Base-by-base conservation (phyloP, 1,284 basidiomycete genomes). In the Ustilago loliicola region DNA sequence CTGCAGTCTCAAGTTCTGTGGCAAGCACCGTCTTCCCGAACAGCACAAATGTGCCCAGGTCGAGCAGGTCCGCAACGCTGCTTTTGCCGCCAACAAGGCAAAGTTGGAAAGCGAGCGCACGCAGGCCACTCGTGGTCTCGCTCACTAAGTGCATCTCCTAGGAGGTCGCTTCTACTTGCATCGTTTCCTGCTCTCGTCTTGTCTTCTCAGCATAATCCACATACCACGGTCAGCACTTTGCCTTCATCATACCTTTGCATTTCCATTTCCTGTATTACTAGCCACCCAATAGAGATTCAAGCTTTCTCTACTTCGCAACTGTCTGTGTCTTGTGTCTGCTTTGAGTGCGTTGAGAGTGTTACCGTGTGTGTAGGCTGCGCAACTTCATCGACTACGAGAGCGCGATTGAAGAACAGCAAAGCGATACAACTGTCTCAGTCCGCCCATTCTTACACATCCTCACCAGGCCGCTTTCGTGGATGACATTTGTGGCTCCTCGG, bases 31-130 rank as follows among this genome's bases (percentile, higher is more conserved):
- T 25, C 68, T 86, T 42, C 85, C 85, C 5, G 85, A 86, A 64
- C 72, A 79, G 61, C 85, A 86, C 79, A 72, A 80, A 55, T 86
- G 85, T 59, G 71, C 80, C 8, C 72, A 85, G 65, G 78, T 81
- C 45, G 82, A 83, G 62, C 77, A 80, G 72, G 77, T 85, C 17
- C 73, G 84, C 51, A 80, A 79, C 60, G 82, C 83, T 15, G 85
- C 85, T 21, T 86, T 86, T 57, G 77, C 77, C 10, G 83, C 83
- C 29, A 85, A 85, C 80, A 85, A 85, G 80, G 77, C 80, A 45
- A 84, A 84, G 75, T 73, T 86, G 51, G 85, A 86, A 71, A 73
- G 78, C 55, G 85, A 86, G 66, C 71, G 83, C 25, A 85, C 84
- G 2, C 66, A 72, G 52, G 81, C 79, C 17, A 76, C 81, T 9